These are phyloP conservation scores for Sphagnum magellanicum DNA, from an alignment of 228 moss, liverwort and hornwort genomes.

Conservation along the genomic window DNA sequence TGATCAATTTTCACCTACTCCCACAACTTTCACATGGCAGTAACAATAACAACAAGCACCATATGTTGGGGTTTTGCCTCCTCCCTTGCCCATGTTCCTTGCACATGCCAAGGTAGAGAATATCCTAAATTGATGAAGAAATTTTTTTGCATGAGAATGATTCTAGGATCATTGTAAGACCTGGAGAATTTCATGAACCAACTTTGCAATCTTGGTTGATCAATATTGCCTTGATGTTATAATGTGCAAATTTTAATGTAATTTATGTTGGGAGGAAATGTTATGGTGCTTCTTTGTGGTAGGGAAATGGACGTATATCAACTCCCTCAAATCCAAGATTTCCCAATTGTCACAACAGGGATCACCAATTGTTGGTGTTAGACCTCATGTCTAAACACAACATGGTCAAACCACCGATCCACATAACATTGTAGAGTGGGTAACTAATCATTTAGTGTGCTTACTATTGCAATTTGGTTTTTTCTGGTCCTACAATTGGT, in stretches of 20 bases:
- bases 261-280: too few relatives aligned
- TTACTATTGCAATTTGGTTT: too few relatives aligned
- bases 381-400: slow-evolving; percentile 46
- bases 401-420: slow-evolving; percentile 58
- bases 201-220: too few relatives aligned
- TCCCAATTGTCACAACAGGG: slow-evolving; percentile 24
- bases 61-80: slow-evolving; percentile 58
- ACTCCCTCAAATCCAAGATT: background rate
- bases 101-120: slow-evolving; percentile 70
- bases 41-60: slow-evolving; percentile 18
- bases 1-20: slow-evolving; percentile 45
- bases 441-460: slow-evolving; percentile 2
- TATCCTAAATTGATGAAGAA: slow-evolving; percentile 63
- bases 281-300: too few relatives aligned
- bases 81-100: slow-evolving; percentile 68
- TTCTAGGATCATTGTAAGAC: slow-evolving; percentile 48
- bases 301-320: background rate
- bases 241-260: too few relatives aligned
- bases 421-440: slow-evolving; percentile 56
- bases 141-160: slow-evolving; percentile 39
- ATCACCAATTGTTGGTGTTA: slow-evolving; percentile 17
- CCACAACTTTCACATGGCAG: slow-evolving; percentile 49
- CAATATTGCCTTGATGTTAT: too few relatives aligned
- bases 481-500: too few relatives aligned
- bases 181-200: too few relatives aligned